Percentiles rank a stretch among this genome's conserved stretches.
Conservation (phyloP, 768 basidiomycete genomes). For the Boletus rubroflammeus region DNA sequence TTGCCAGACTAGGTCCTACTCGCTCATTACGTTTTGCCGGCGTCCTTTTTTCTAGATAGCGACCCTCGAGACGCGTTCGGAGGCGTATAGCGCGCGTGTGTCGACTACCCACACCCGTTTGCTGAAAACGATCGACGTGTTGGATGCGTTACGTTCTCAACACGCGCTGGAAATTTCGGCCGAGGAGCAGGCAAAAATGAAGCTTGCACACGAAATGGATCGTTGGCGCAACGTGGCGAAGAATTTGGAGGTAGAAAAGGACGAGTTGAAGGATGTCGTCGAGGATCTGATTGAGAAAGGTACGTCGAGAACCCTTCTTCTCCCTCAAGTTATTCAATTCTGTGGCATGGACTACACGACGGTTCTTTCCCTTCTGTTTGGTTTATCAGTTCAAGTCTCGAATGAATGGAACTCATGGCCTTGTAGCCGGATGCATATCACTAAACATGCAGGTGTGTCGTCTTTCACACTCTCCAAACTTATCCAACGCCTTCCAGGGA, state of each 20-base stretch:
- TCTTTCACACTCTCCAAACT: conserved; percentile 1
- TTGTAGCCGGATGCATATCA: conserved; percentile 40
- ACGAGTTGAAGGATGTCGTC: conserved; percentile 54
- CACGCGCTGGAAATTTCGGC: conserved; percentile 41
- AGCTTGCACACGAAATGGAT: conserved; percentile 38
- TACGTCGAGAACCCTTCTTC: conserved; percentile 26
- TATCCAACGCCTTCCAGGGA: conserved; percentile 14
- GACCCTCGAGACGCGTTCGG: conserved; percentile 29
- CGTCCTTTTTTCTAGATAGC: conserved; percentile 22
- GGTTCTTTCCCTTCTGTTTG: background rate
- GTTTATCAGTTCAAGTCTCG: conserved; percentile 40
- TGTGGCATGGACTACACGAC: background rate
- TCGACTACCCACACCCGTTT: conserved; percentile 47
- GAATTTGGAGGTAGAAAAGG: conserved; percentile 42
- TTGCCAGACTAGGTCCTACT: background rate
- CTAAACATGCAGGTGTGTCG: conserved; percentile 42
- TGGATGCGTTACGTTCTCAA: conserved; percentile 41
- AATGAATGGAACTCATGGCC: conserved; percentile 47
- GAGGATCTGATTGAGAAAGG: conserved; percentile 56
- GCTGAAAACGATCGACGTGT: conserved; percentile 44
- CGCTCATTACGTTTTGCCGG: background rate
- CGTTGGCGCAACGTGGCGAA: conserved; percentile 32
- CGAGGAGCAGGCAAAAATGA: conserved; percentile 31
- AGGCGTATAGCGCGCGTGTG: conserved; percentile 37
- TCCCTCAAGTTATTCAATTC: background rate